Conservation (phyloP, 2,329 filamentous ascomycete genomes). For the Sporothrix globosa region DNA sequence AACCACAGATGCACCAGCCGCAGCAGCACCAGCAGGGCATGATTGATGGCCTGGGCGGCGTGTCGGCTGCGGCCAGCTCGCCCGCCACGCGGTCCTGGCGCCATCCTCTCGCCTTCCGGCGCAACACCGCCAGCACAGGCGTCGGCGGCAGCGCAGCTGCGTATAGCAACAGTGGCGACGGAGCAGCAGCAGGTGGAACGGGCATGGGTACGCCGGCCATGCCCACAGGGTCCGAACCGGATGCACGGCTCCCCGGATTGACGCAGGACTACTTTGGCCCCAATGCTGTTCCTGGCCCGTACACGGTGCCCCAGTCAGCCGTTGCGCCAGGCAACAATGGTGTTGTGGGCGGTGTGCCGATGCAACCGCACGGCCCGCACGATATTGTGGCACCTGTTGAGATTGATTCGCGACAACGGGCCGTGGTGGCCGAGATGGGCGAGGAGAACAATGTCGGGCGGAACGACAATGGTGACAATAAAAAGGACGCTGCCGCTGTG, state of each 20-base stretch:
- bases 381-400: slow-evolving; percentile 59
- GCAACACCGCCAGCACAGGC: slow-evolving; percentile 29
- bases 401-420: slow-evolving; percentile 49
- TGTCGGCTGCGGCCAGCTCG: neutral
- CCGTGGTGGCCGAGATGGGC: slow-evolving; percentile 27
- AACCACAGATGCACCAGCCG: slow-evolving; percentile 15
- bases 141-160: slow-evolving; percentile 28
- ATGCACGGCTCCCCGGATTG: slow-evolving; percentile 41
- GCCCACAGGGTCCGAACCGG: slow-evolving; percentile 40
- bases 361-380: slow-evolving; percentile 51
- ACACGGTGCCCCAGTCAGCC: slow-evolving; percentile 44
- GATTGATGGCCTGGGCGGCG: neutral
- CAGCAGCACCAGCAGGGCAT: slow-evolving; percentile 16
- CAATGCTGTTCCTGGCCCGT: slow-evolving; percentile 52
- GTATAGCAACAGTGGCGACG: slow-evolving; percentile 8
- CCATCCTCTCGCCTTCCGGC: slow-evolving; percentile 21
- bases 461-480: neutral
- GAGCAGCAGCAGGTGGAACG: slow-evolving; percentile 35
- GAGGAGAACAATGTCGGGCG: slow-evolving; percentile 8
- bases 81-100: slow-evolving; percentile 28
- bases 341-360: slow-evolving; percentile 46
- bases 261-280: slow-evolving; percentile 52
- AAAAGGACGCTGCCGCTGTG: slow-evolving; percentile 20
- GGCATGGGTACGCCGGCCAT: slow-evolving; percentile 31
- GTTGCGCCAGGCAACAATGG: slow-evolving; percentile 32